A percentile compares a stretch with the other conserved stretches of the same genome.
These are phyloP conservation scores for Crucibulum laeve DNA, from an alignment of 768 basidiomycete species.

Conservation along the genomic window DNA sequence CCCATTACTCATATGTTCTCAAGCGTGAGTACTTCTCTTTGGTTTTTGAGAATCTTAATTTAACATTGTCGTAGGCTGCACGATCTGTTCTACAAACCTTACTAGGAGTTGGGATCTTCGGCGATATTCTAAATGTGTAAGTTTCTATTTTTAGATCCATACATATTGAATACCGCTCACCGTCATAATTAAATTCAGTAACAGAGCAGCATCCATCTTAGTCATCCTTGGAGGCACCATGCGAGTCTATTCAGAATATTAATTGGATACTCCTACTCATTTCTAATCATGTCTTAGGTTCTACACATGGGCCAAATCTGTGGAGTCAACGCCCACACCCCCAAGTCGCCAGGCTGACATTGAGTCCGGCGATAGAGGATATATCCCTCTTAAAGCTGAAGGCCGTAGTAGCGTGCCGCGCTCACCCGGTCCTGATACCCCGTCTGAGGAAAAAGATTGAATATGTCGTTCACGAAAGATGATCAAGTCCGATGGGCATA, in stretches of 20 bases:
- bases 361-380: constrained; percentile 10
- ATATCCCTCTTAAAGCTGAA: constrained; percentile 7
- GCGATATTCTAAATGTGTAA: constrained; percentile 69
- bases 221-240: constrained; percentile 68
- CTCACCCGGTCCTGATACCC: background rate
- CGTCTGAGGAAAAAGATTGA: background rate
- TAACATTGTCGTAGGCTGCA: constrained; percentile 48
- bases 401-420: no score
- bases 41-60: constrained; percentile 7
- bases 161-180: no score
- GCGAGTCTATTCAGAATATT: no score
- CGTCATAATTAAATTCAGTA: no score
- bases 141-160: constrained; percentile 19
- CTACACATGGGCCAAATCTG: constrained; percentile 50
- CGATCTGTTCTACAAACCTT: constrained; percentile 82
- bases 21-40: constrained; percentile 41
- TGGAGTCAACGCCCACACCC: constrained; percentile 12
- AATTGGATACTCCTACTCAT: background rate
- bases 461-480: no score
- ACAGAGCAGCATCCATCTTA: constrained; percentile 54
- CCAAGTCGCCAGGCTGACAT: constrained; percentile 13
- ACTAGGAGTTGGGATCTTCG: constrained; percentile 73
- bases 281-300: constrained; percentile 25
- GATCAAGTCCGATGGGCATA: no score
- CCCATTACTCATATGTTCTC: constrained; percentile 87